A percentile compares a stretch with the other conserved stretches of the same genome.
phyloP scores from a whole-genome alignment of 257 asterid genomes.

The Solanum paucissectum region DNA sequence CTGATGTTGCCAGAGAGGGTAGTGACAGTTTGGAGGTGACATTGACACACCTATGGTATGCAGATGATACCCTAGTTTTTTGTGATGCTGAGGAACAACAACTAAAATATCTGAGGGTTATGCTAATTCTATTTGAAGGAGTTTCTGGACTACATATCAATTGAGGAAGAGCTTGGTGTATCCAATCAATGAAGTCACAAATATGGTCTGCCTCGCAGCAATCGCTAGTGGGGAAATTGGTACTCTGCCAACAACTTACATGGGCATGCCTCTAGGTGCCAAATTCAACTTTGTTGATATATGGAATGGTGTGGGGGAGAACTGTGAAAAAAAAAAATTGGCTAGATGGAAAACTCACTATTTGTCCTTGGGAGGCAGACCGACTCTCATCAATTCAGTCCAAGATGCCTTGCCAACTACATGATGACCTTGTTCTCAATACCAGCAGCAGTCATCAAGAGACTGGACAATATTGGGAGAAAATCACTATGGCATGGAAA shows the following conservation, averaged over 20 bases:
- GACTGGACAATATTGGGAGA: background rate
- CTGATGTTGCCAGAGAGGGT: background rate
- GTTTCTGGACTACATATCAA: background rate
- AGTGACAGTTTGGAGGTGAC: background rate
- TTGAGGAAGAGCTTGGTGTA: background rate
- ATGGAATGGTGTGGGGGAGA: background rate
- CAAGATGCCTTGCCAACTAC: background rate
- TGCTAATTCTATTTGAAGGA: background rate
- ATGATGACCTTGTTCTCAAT: background rate
- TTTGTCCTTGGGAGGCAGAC: background rate
- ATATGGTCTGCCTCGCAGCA: background rate
- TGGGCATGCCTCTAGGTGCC: background rate
- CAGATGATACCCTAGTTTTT: background rate
- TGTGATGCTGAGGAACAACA: background rate
- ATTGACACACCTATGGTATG: background rate
- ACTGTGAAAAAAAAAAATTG: background rate
- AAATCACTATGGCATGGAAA: background rate
- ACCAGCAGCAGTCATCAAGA: background rate
- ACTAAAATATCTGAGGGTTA: background rate
- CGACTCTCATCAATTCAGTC: background rate
- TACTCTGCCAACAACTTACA: background rate
- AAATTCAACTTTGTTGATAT: background rate
- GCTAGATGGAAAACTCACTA: background rate
- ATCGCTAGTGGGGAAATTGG: background rate
- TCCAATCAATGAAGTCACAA: background rate